Evolutionary conservation across 768 basidiomycete genomes (phyloP), one percentile per base, ranked within the genome.

Genomic region (Ramaria sp.): DNA sequence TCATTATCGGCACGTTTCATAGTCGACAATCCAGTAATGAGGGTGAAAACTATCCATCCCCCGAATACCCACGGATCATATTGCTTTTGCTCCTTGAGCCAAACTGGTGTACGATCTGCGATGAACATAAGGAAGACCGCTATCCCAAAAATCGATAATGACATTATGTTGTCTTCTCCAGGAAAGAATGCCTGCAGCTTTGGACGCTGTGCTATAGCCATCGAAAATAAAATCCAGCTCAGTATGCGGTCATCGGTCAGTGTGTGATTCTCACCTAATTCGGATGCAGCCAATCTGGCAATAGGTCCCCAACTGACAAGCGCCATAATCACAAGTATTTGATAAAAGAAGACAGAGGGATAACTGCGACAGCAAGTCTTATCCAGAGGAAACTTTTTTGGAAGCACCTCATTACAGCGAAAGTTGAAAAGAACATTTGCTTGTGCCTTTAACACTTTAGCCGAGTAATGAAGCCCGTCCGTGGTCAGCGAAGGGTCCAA

Each of bases 51-150:
- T 60, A 68, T 74, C n/a, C 89, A 70, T 64, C 77, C 69, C 2
- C 70, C 70, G 63, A 93, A 93, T 12, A 75, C 75, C 77, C 78
- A 79, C 1, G 81, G 66, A 65, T 82, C 74, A 62, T 82, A 94
- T 51, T 83, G 78, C 63, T 95, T 96, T 62, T 93, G 85, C 64
- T 92, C 89, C 65, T 94, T 94, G 52, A 85, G 69, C 84, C 89
- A 96, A 57, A 92, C 71, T 38, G 78, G 78, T 3, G 88, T 90
- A n/a, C 92, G 77, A 63, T 96, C 92, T 2, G 90, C 85, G 54
- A 85, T 51, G 67, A 79, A 93, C 27, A 85, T 80, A 47, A 90
- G 65, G n/a, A 73, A 70, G 28, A 88, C 70, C 10, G 81, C 74
- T n/a, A 71, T 65, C 55, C 88, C 83, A 58, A 90, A 81, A 9